Evolutionary conservation across 768 basidiomycete species (phyloP), one percentile per base, ranked within the genome.

Genomic region (Mycena albidolilacea): DNA sequence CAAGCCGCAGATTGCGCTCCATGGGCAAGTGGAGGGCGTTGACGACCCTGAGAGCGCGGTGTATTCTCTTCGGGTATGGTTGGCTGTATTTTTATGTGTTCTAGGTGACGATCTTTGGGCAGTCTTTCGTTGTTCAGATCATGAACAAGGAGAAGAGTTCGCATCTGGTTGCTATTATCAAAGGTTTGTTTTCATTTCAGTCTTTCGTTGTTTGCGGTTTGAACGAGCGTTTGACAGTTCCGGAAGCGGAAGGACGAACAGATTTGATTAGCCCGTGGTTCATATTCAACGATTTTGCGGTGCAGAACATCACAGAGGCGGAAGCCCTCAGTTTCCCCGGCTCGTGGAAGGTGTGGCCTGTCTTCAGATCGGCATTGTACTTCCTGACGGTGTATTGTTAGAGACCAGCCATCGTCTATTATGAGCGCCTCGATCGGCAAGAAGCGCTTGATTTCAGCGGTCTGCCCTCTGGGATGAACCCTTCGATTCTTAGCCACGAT

Each of bases 281-380:
- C 77, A 81, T 99, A 67, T 99, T 99, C 90, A 99, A 99, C 78
- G 98, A 99, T 79, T 99, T 99, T 78, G 87, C 92, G 1, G 98
- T 99, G 14, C 87, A 87, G 60, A 94, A 95, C 68, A 90, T 98
- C 39, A 85, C 93, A 2, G 94, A 97, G 81, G 88, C 91, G 43
- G 97, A 98, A 77, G 97, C 95, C 1, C 82, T 99, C 70, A 92
- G 92, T 77, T 97, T 98, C 78, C 91, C 93, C 10, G 91, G 88
- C n/a, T 87, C 85, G 58, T 99, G 97, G 97, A 99, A 99, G 90
- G 97, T 94, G 74, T 41, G 38, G n/a, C n/a, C 19, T 44, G 54
- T 58, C 30, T 50, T 41, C 39, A 12, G 7, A 48, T 41, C 11
- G 10, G 8, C 11, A 58, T 59, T 19, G 59, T 35, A 41, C 3